A percentile compares a stretch with the other conserved stretches of the same genome.
These are phyloP conservation scores for Protostelium mycophagum DNA, from an alignment of 78 protist genomes.

Conservation along the genomic window DNA sequence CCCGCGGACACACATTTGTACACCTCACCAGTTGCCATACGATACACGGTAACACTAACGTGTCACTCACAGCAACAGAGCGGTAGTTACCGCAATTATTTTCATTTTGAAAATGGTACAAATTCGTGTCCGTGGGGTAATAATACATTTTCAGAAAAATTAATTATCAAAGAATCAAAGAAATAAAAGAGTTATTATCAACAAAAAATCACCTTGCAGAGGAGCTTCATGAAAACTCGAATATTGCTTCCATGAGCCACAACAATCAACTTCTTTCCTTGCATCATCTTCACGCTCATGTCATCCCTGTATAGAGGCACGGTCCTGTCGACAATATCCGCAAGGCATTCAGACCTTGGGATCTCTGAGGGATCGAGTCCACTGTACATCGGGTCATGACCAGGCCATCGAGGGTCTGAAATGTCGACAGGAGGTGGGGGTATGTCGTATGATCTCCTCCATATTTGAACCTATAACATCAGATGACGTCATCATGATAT, in stretches of 20 bases:
- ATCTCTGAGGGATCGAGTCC: slow-evolving; percentile 22
- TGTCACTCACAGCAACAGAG: no score
- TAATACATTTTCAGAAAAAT: no score
- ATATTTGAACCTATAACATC: slow-evolving; percentile 7
- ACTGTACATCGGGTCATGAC: slow-evolving; percentile 54
- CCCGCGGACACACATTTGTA: no score
- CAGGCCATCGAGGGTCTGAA: slow-evolving; percentile 52
- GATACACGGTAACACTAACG: no score
- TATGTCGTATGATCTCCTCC: slow-evolving; percentile 84
- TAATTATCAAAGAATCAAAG: background rate
- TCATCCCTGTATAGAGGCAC: slow-evolving; percentile 73
- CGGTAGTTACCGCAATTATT: no score
- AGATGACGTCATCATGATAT: background rate
- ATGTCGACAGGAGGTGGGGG: slow-evolving; percentile 81
- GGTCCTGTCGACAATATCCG: slow-evolving; percentile 71
- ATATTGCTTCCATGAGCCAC: slow-evolving; percentile 92
- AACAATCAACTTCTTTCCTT: slow-evolving; percentile 78
- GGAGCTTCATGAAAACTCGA: slow-evolving; percentile 71
- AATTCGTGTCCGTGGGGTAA: no score
- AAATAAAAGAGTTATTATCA: background rate
- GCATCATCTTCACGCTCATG: slow-evolving; percentile 59
- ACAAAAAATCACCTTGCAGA: background rate
- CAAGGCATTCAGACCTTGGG: slow-evolving; percentile 78
- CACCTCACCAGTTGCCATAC: no score
- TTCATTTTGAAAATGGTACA: no score